Conservation (phyloP, 129 eudicot genomes). For the Flaveria trinervia region DNA sequence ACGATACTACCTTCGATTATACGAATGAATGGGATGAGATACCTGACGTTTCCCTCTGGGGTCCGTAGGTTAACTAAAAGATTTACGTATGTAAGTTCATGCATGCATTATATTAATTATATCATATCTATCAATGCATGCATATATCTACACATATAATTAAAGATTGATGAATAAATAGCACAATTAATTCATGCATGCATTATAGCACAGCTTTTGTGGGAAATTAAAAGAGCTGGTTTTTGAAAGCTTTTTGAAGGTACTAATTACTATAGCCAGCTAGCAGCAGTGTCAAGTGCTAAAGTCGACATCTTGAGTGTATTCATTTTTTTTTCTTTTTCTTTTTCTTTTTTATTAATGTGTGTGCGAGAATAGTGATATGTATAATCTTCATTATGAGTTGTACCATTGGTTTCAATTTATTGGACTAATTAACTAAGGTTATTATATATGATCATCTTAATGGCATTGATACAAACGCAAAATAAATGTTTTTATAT, state of each 20-base stretch:
- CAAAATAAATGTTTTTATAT: not conserved
- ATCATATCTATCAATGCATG: slow-evolving; percentile 7
- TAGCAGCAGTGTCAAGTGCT: not conserved
- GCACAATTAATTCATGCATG: not conserved
- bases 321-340: not conserved
- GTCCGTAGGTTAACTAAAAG: slow-evolving; percentile 15
- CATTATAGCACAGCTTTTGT: not conserved
- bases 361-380: not conserved
- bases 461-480: not conserved
- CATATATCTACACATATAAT: not conserved
- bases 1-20: slow-evolving; percentile 4
- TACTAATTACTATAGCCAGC: not conserved
- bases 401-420: not conserved
- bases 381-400: not conserved
- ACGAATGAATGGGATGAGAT: slow-evolving; percentile 41
- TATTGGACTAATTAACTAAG: not conserved
- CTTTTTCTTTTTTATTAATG: not conserved
- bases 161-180: slow-evolving; percentile 7
- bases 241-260: slow-evolving; percentile 1
- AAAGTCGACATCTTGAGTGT: not conserved
- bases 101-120: not conserved
- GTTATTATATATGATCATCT: not conserved
- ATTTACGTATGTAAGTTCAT: not conserved
- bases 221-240: not conserved
- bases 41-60: slow-evolving; percentile 55